A percentile compares a stretch with the other conserved stretches of the same genome.
Evolutionary conservation across 169 alveolate species (phyloP).

Genomic region (Plasmodium billcollinsi): DNA sequence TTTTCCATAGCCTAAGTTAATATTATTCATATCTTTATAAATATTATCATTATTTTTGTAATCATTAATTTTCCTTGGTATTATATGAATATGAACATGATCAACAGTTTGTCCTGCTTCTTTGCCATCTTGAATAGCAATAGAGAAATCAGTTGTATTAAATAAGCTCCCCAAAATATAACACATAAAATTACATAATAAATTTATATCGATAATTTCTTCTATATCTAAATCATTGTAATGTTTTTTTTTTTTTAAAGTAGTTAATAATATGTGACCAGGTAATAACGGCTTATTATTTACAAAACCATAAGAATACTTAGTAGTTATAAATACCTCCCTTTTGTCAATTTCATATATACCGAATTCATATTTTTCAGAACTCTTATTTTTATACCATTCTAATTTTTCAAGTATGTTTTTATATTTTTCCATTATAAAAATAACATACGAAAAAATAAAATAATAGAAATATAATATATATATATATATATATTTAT

Average conservation of each 20-base stretch:
- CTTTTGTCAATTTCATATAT: constrained; percentile 72
- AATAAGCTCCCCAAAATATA: constrained; percentile 52
- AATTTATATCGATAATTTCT: constrained; percentile 66
- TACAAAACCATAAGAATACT: constrained; percentile 80
- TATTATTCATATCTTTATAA: constrained; percentile 81
- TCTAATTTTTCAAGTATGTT: constrained; percentile 39
- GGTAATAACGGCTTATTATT: constrained; percentile 85
- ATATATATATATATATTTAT: too few species aligned
- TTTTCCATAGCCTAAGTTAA: constrained; percentile 78
- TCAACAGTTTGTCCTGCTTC: constrained; percentile 94
- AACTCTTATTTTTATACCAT: constrained; percentile 35
- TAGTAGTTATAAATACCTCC: constrained; percentile 82
- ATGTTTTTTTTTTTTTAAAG: constrained; percentile 77
- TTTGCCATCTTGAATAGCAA: constrained; percentile 89
- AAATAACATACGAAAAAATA: neutral
- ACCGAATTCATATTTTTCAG: constrained; percentile 79
- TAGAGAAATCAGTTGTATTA: constrained; percentile 30
- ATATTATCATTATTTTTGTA: constrained; percentile 85
- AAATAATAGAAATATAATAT: neutral
- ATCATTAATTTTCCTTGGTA: constrained; percentile 87
- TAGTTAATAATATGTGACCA: constrained; percentile 85
- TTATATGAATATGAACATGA: constrained; percentile 92
- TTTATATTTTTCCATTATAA: constrained; percentile 61
- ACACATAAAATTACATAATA: constrained; percentile 67
- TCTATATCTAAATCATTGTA: constrained; percentile 69